Conservation (phyloP, 2,329 filamentous ascomycete species). For the Nothophaeocryptopus gaeumannii region DNA sequence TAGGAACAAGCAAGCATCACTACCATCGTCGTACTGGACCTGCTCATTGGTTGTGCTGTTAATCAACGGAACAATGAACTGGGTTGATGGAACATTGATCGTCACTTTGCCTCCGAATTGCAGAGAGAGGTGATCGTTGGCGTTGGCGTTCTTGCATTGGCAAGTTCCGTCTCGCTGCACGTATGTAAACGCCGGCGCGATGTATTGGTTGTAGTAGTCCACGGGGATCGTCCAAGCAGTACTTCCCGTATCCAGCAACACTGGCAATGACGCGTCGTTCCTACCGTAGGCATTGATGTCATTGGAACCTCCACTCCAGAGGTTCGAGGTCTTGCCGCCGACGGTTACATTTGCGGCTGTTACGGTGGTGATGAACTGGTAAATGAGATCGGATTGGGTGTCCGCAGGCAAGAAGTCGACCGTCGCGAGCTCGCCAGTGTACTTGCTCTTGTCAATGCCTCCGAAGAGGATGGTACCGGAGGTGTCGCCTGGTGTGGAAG, state of each 20-base stretch:
- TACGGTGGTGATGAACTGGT: slow-evolving; percentile 31
- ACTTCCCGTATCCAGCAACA: slow-evolving; percentile 35
- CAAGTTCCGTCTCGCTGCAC: slow-evolving; percentile 21
- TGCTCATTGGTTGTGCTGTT: slow-evolving; percentile 26
- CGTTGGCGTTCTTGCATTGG: slow-evolving; percentile 27
- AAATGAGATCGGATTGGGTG: slow-evolving; percentile 14
- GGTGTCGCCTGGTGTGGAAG: slow-evolving; percentile 6
- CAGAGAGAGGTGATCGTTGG: slow-evolving; percentile 27
- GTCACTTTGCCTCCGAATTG: slow-evolving; percentile 29
- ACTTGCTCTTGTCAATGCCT: slow-evolving; percentile 35
- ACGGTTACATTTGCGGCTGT: slow-evolving; percentile 26
- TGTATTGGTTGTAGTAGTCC: slow-evolving; percentile 23
- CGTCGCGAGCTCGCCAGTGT: slow-evolving; percentile 31
- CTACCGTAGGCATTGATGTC: slow-evolving; percentile 21
- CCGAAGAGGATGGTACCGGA: slow-evolving; percentile 36
- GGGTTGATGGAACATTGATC: slow-evolving; percentile 29
- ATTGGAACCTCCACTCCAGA: slow-evolving; percentile 24
- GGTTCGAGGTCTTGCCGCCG: slow-evolving; percentile 14
- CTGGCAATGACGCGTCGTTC: slow-evolving; percentile 22
- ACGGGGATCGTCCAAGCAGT: slow-evolving; percentile 29
- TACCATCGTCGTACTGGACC: slow-evolving; percentile 15
- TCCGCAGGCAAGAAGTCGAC: slow-evolving; percentile 30
- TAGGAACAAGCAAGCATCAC: slow-evolving; percentile 29
- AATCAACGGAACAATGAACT: slow-evolving; percentile 33
- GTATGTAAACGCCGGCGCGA: slow-evolving; percentile 25